Evolutionary conservation across 148 eudicot species (phyloP).

Genomic region (Vaccinium macrocarpon): DNA sequence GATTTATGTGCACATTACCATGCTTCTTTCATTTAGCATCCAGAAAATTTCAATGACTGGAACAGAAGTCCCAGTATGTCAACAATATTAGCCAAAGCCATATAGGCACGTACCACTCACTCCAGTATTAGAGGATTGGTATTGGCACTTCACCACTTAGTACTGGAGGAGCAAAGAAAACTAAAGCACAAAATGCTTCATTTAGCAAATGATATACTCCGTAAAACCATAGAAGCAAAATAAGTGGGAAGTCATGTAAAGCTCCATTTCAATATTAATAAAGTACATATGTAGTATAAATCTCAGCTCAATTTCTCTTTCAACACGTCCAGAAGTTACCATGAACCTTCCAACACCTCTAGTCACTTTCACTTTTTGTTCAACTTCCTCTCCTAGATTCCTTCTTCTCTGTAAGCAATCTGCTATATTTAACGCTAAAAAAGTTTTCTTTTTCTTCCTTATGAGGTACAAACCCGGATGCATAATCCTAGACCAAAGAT

Average conservation of each 20-base stretch:
- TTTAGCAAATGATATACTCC: not conserved
- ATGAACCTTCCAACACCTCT: not conserved
- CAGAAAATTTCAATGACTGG: not conserved
- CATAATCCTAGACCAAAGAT: not conserved
- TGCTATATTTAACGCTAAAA: not conserved
- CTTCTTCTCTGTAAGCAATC: not conserved
- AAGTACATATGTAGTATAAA: not conserved
- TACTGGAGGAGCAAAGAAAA: conserved; percentile 6
- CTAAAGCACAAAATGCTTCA: conserved; percentile 3
- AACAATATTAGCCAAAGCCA: not conserved
- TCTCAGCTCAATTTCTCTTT: not conserved
- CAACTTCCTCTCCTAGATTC: not conserved
- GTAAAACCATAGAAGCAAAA: not conserved
- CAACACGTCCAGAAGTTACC: not conserved
- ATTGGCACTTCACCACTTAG: not conserved
- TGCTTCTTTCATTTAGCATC: no score
- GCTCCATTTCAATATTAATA: not conserved
- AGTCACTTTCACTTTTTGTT: not conserved
- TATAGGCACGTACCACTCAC: not conserved
- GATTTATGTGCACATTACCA: no score
- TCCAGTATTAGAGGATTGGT: not conserved
- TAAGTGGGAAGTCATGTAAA: not conserved
- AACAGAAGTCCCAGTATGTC: not conserved
- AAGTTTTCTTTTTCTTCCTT: not conserved
- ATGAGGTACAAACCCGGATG: not conserved